phyloP scores from a whole-genome alignment of 768 basidiomycete species.

The Auricularia sp. region DNA sequence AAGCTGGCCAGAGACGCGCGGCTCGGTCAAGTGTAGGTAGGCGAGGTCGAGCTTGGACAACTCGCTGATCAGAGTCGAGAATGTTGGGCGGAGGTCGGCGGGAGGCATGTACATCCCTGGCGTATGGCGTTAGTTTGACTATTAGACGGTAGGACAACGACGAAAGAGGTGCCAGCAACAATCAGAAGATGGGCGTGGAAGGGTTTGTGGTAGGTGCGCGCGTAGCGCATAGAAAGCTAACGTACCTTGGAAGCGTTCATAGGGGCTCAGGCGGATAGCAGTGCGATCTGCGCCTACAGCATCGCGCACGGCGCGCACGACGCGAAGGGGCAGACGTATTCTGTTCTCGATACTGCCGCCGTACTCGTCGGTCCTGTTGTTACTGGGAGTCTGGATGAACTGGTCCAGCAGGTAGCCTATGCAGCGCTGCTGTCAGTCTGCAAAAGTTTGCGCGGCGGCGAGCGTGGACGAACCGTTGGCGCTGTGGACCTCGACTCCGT shows the following conservation, averaged over 20 bases:
- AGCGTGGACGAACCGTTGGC: slow-evolving; percentile 16
- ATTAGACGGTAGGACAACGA: no score
- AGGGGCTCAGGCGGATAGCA: slow-evolving; percentile 46
- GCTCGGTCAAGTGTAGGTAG: slow-evolving; percentile 22
- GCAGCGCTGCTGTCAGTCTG: slow-evolving; percentile 20
- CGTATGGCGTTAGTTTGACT: not conserved
- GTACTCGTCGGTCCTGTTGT: slow-evolving; percentile 53
- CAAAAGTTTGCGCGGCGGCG: slow-evolving; percentile 5
- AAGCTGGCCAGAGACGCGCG: slow-evolving; percentile 1
- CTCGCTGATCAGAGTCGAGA: slow-evolving; percentile 11
- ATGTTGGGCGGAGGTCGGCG: slow-evolving; percentile 2
- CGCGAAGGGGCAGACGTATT: slow-evolving; percentile 44
- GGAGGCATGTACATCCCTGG: slow-evolving; percentile 1
- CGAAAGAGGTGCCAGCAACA: no score
- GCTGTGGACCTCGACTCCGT: slow-evolving; percentile 42
- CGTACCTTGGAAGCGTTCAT: not conserved
- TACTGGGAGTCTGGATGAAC: slow-evolving; percentile 49
- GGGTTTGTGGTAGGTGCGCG: slow-evolving; percentile 3
- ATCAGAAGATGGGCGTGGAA: no score
- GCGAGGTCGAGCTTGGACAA: slow-evolving; percentile 19
- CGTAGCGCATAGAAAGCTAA: not conserved
- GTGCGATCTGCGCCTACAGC: slow-evolving; percentile 47
- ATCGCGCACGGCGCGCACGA: slow-evolving; percentile 39
- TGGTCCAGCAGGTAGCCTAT: slow-evolving; percentile 38
- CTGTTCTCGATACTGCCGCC: slow-evolving; percentile 59